phyloP scores from a whole-genome alignment of 140 eudicot species.

The Senecio squalidus region DNA sequence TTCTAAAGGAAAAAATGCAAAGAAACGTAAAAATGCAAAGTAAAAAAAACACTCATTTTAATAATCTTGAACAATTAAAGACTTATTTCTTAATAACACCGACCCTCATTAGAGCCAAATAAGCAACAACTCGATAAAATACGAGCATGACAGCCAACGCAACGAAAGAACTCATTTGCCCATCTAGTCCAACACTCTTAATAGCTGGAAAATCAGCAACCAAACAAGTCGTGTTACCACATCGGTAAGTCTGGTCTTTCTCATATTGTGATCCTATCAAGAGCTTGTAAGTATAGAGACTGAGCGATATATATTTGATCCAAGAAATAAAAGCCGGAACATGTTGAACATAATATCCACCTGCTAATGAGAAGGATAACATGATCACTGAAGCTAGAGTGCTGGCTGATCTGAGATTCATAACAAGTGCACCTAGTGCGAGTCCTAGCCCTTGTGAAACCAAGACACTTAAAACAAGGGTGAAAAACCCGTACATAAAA shows the following conservation, averaged over 20 bases:
- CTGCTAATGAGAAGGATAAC: constrained; percentile 56
- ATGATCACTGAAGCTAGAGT: constrained; percentile 63
- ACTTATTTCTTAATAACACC: too few species aligned
- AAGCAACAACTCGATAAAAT: constrained; percentile 63
- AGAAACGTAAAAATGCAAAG: too few species aligned
- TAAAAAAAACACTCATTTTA: too few species aligned
- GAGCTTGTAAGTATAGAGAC: constrained; percentile 58
- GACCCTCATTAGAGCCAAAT: constrained; percentile 82
- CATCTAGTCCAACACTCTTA: constrained; percentile 52
- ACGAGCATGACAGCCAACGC: constrained; percentile 63
- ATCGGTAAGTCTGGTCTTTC: constrained; percentile 50
- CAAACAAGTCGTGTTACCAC: constrained; percentile 45
- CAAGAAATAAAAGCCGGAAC: constrained; percentile 69
- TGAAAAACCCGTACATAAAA: constrained; percentile 38
- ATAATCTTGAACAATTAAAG: too few species aligned
- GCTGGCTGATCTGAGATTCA: constrained; percentile 66
- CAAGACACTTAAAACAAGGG: constrained; percentile 42
- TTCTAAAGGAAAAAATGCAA: too few species aligned
- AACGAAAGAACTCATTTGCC: constrained; percentile 24
- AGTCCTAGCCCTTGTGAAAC: constrained; percentile 86
- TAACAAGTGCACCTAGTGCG: constrained; percentile 73
- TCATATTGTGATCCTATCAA: constrained; percentile 59
- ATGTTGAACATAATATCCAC: constrained; percentile 77
- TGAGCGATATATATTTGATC: constrained; percentile 62
- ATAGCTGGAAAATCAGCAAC: constrained; percentile 71